Conservation (phyloP, 495 filamentous ascomycete species). For the Penicillium chermesinum region DNA sequence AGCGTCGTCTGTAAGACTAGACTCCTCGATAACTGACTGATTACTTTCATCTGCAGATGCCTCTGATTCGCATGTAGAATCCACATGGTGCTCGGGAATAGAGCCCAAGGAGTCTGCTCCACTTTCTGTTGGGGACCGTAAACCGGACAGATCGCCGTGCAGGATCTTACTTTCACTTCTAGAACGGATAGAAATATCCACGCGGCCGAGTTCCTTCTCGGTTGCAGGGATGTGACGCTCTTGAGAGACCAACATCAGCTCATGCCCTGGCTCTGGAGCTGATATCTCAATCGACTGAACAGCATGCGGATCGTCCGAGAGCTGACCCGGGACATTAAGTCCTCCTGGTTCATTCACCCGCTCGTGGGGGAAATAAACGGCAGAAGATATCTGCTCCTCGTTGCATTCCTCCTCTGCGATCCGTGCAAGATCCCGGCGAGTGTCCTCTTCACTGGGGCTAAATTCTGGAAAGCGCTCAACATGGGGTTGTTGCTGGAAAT, state of each 20-base stretch:
- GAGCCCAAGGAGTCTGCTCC: conserved; percentile 31
- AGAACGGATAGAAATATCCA: conserved; percentile 60
- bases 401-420: conserved; percentile 77
- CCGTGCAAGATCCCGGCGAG: conserved; percentile 41
- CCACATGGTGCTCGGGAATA: conserved; percentile 36
- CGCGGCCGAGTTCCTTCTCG: conserved; percentile 40
- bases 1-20: conserved; percentile 51
- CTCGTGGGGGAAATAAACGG: conserved; percentile 88
- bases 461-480: conserved; percentile 20
- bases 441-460: conserved; percentile 24
- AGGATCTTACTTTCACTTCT: conserved; percentile 56
- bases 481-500: conserved; percentile 22
- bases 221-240: conserved; percentile 24
- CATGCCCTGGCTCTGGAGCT: conserved; percentile 28
- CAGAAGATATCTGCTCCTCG: conserved; percentile 93
- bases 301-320: conserved; percentile 36
- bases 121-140: conserved; percentile 29
- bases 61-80: conserved; percentile 57
- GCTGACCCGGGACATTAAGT: conserved; percentile 35
- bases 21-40: conserved; percentile 45
- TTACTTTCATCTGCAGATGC: conserved; percentile 51
- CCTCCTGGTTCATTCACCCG: conserved; percentile 42
- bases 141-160: conserved; percentile 51
- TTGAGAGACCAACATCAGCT: conserved; percentile 29
- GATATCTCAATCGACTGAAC: conserved; percentile 32